Conservation (phyloP, 257 asterid species). For the Forsythia suspensa region DNA sequence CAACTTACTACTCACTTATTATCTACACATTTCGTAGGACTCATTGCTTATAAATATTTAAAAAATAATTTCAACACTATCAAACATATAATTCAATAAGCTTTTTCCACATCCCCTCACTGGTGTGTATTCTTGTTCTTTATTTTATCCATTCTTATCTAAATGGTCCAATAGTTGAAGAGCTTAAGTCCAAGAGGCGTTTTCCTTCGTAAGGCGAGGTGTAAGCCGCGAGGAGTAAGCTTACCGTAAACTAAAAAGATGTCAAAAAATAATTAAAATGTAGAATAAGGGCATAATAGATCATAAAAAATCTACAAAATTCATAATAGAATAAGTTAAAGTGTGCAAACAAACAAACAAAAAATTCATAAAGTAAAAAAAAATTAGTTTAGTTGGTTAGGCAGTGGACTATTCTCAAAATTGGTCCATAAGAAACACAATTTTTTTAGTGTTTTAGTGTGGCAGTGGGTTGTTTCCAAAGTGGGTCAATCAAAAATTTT, state of each 20-base stretch:
- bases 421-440: neutral
- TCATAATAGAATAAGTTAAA: too few species aligned
- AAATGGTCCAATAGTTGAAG: neutral
- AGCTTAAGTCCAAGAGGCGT: neutral
- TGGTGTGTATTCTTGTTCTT: neutral
- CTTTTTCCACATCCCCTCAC: neutral
- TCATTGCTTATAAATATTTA: too few species aligned
- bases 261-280: too few species aligned
- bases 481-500: neutral
- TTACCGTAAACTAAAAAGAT: too few species aligned
- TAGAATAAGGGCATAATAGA: too few species aligned
- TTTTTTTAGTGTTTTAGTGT: neutral
- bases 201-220: neutral
- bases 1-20: too few species aligned
- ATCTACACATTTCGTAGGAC: too few species aligned
- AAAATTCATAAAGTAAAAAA: neutral
- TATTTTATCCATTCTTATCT: neutral
- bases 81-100: neutral
- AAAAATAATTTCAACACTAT: too few species aligned
- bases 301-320: too few species aligned
- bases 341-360: neutral
- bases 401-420: neutral
- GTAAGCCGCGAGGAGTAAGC: neutral
- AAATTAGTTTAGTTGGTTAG: too few species aligned
- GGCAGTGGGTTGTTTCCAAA: neutral